Conservation (phyloP, 1,284 basidiomycete species). For the Xerocomus minutiporus region DNA sequence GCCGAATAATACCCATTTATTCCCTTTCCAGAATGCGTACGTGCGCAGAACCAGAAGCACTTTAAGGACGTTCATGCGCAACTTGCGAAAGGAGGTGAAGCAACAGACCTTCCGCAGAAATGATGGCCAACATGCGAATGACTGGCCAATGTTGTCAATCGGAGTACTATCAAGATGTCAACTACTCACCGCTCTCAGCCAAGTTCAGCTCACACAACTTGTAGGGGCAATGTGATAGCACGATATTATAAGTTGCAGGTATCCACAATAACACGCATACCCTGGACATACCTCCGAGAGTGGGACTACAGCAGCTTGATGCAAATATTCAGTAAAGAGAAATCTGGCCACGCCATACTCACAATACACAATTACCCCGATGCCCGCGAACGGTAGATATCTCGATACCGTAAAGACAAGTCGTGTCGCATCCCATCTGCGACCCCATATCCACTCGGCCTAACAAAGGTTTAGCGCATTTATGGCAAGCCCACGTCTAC, state of each 20-base stretch:
- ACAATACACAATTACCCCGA: constrained; percentile 15
- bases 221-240: not conserved
- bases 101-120: constrained; percentile 14
- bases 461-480: not conserved
- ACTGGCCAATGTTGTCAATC: constrained; percentile 6
- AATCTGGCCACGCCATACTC: not conserved
- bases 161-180: not conserved
- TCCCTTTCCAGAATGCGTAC: constrained; percentile 20
- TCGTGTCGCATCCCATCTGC: constrained; percentile 16
- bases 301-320: constrained; percentile 9
- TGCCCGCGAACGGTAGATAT: constrained; percentile 20
- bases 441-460: constrained; percentile 18
- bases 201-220: constrained; percentile 1
- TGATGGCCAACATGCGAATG: constrained; percentile 14
- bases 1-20: constrained; percentile 13
- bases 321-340: not conserved
- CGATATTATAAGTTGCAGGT: not conserved
- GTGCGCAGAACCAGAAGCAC: constrained; percentile 20
- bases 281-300: constrained; percentile 6
- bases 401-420: constrained; percentile 16
- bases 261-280: not conserved
- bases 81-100: not conserved
- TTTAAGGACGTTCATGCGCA: not conserved
- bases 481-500: not conserved
- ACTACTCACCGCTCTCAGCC: constrained; percentile 6